Base-by-base conservation (phyloP, 441 rosid genomes). In the Adansonia gregorii region DNA sequence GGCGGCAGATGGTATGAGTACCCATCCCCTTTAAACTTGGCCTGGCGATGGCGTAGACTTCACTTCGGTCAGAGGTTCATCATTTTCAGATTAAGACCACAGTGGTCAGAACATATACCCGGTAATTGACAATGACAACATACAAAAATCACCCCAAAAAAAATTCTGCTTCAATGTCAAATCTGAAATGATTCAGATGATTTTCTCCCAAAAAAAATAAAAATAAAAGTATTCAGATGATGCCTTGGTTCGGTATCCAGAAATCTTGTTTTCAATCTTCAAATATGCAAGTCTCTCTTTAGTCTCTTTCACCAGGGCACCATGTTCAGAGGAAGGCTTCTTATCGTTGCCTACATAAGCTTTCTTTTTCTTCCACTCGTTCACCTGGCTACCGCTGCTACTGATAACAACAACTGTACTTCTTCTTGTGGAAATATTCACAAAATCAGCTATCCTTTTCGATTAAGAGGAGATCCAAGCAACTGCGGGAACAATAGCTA, bases 341-440 rank as follows among this genome's bases (percentile, higher is more conserved):
- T 19, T 24, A 8, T 20, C 31, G 1, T 58, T 8, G 5, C 63
- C 27, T 7, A n/a, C 60, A 17, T 55, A 19, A 56, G 61, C 24
- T 8, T 56, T 56, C 61, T 17, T 8, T 56, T 19, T 17, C 61
- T 56, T 56, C 24, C 24, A 56, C 19, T 56, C 19, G 61, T 19
- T 56, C 61, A 17, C 4, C 27, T 56, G 24, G 3, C 61, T 20
- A 22, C 11, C 61, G 10, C 61, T 0, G 19, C 24, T 6, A 17
- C 27, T 20, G 27, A 58, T 8, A 58, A 19, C 12, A 19, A 19
- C 61, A 58, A 8, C 11, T 66, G 71, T 41, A 4, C 27, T 66
- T 66, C 71, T 43, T 66, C 71, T 8, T 66, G 52, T n/a, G 71
- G 71, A 3, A 66, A 43, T 17, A 43, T 66, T 3, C 71, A 39